Conservation (phyloP, 306 rosid species). For the barrel medic (Medicago truncatula) region MtrunA17r5.0-ANR NC_053046.1:30919501-30920000, state of each 20-base stretch:
- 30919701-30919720: slow-evolving; percentile 38
- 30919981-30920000: slow-evolving; percentile 98
- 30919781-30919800: slow-evolving; percentile 98
- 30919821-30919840: slow-evolving; percentile 41
- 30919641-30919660: slow-evolving; percentile 21
- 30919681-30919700: slow-evolving; percentile 5
- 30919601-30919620: slow-evolving; percentile 94
- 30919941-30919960: slow-evolving; percentile 99
- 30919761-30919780: slow-evolving; percentile 95
- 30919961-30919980: slow-evolving; percentile 97
- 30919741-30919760: slow-evolving; percentile 97
- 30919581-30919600: slow-evolving; percentile 99
- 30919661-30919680: slow-evolving; percentile 31
- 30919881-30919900: slow-evolving; percentile 40
- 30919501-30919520: slow-evolving; percentile 96
- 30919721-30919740: slow-evolving; percentile 99
- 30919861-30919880: slow-evolving; percentile 6
- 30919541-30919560: slow-evolving; percentile 99
- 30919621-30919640: slow-evolving; percentile 86
- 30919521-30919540: slow-evolving; percentile 99
- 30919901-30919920: slow-evolving; percentile 99
- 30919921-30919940: slow-evolving; percentile 95
- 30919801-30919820: slow-evolving; percentile 86
- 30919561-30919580: slow-evolving; percentile 99
- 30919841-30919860: slow-evolving; percentile 10